Evolutionary conservation across 2,329 filamentous ascomycete genomes (phyloP).

Genomic region (Tothia fuscella): DNA sequence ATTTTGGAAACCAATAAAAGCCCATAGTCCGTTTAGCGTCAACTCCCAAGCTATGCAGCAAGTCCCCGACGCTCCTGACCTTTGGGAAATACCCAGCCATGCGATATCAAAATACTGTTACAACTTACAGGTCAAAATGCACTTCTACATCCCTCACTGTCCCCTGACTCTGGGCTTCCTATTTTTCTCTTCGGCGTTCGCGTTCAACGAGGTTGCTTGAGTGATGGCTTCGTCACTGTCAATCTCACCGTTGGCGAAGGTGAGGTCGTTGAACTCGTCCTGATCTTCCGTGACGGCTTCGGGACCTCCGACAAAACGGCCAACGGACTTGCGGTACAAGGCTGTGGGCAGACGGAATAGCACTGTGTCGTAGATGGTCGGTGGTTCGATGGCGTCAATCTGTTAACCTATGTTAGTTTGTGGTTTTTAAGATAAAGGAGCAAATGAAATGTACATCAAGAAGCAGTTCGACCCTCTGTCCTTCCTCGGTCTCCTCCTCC

Average conservation of each 20-base stretch:
- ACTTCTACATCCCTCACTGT: too few relatives aligned
- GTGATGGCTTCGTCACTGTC: constrained; percentile 23
- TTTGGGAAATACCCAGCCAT: too few relatives aligned
- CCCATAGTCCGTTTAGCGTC: too few relatives aligned
- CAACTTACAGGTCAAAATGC: too few relatives aligned
- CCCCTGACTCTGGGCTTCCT: constrained; percentile 7
- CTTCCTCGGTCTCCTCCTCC: constrained; percentile 84
- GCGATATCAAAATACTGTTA: too few relatives aligned
- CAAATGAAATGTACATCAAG: constrained; percentile 58
- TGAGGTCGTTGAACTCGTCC: constrained; percentile 24
- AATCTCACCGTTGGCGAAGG: constrained; percentile 20
- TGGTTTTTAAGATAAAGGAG: neutral
- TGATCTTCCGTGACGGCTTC: constrained; percentile 22
- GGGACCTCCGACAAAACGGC: constrained; percentile 25
- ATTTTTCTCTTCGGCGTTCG: constrained; percentile 34
- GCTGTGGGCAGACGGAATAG: constrained; percentile 68
- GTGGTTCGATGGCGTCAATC: constrained; percentile 67
- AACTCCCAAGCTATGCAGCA: too few relatives aligned
- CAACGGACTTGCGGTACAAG: constrained; percentile 44
- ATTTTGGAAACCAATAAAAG: too few relatives aligned
- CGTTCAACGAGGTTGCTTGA: constrained; percentile 30
- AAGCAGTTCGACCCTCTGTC: constrained; percentile 68
- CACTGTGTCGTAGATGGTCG: constrained; percentile 71
- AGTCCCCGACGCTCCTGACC: too few relatives aligned
- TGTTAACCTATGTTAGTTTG: constrained; percentile 25